Evolutionary conservation across 208 protist species (phyloP), one percentile per base, ranked within the genome.

Genomic region (Entamoeba invadens): DNA sequence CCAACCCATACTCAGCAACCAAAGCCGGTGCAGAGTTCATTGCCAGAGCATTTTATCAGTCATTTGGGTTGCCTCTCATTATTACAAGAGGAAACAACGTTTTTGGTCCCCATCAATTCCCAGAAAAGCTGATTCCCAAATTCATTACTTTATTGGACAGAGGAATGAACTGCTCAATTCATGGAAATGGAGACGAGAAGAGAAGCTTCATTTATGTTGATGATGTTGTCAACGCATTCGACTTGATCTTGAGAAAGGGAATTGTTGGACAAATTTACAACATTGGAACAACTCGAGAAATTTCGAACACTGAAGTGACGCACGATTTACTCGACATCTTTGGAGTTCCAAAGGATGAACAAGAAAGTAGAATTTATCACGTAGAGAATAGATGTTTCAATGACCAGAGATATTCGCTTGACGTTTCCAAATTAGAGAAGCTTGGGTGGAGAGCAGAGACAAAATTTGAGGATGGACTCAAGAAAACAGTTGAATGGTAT

Each of bases 11-110:
- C 93, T 96, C 98, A 0, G 96, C 96, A 45, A 97, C 97, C 25
- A 98, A 98, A 96, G 97, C 96, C 35, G 96, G 96, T 94, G 96
- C 95, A 25, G 95, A 95, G 87, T 92, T 94, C 38, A 96, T 98
- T 91, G 96, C 96, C 68, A 95, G 96, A 57, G 94, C 97, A 0
- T 98, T 98, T 95, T 94, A 96, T 93, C 95, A 96, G 51, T 98
- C 97, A 8, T 99, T 98, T 95, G 94, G 96, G 57, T 92, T 98
- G 14, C 98, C 98, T 2, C 95, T 98, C 45, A 97, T 99, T 93
- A 97, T 98, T 93, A 98, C 97, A 8, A 96, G 98, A n/a, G 96
- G 97, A 45, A 98, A 98, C 95, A 98, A 98, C 72, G 97, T 97
- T 5, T 98, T 97, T 94, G 97, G 97, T 2, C 96, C 96, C 4